Conservation (phyloP, 1,284 basidiomycete genomes). For the Pyrrhoderma noxium region DNA sequence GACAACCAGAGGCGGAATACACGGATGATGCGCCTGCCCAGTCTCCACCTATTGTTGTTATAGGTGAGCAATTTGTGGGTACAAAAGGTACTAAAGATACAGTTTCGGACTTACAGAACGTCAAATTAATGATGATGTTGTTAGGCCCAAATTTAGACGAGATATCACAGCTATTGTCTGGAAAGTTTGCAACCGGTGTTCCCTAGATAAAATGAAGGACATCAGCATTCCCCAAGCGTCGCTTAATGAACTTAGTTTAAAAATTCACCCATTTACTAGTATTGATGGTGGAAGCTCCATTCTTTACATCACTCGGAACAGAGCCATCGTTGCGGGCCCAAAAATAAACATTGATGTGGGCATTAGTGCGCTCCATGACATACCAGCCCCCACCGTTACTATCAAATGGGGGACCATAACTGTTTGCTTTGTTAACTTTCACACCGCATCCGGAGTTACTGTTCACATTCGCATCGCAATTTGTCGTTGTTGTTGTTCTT, state of each 20-base stretch:
- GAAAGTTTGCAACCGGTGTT: constrained; percentile 36
- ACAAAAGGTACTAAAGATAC: neutral
- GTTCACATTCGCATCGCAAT: constrained; percentile 46
- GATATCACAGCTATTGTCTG: constrained; percentile 37
- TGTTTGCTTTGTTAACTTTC: constrained; percentile 33
- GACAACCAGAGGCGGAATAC: constrained; percentile 7
- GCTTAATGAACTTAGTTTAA: too few species aligned
- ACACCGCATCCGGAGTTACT: constrained; percentile 62
- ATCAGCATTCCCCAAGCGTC: too few species aligned
- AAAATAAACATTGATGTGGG: constrained; percentile 45
- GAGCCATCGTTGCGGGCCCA: constrained; percentile 36
- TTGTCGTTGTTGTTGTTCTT: constrained; percentile 33
- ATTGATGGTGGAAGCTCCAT: constrained; percentile 30
- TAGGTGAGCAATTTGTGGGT: neutral
- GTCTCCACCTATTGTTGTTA: constrained; percentile 12
- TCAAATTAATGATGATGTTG: constrained; percentile 40
- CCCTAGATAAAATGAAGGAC: too few species aligned
- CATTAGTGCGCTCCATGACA: constrained; percentile 39
- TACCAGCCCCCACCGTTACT: constrained; percentile 52
- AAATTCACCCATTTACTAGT: constrained; percentile 41
- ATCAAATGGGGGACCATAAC: constrained; percentile 56
- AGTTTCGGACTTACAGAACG: constrained; percentile 25
- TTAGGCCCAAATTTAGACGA: constrained; percentile 34
- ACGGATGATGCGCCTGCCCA: constrained; percentile 16
- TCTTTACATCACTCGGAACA: constrained; percentile 35